Evolutionary conservation across 495 filamentous ascomycete species (phyloP).

Genomic region (Baudoinia panamericana): DNA sequence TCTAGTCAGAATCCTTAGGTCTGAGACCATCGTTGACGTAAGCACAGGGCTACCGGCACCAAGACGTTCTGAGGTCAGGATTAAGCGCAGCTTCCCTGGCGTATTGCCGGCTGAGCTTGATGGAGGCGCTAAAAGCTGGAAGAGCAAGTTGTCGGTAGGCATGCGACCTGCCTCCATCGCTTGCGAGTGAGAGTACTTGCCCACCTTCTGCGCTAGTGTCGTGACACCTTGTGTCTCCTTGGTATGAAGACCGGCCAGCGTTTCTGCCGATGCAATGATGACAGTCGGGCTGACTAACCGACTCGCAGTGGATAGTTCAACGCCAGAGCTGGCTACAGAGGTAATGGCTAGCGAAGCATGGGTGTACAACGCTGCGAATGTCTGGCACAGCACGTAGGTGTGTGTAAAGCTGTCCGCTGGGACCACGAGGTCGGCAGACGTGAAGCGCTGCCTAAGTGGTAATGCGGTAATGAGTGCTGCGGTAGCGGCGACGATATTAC

Average conservation of each 20-base stretch:
- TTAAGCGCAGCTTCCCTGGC: conserved; percentile 61
- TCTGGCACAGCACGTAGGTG: conserved; percentile 65
- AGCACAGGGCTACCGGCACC: conserved; percentile 41
- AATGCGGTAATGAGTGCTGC: conserved; percentile 62
- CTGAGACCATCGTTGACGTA: conserved; percentile 54
- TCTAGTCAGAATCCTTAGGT: conserved; percentile 66
- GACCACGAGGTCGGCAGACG: conserved; percentile 67
- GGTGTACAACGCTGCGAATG: conserved; percentile 68
- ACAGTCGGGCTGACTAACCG: conserved; percentile 67
- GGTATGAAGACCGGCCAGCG: conserved; percentile 52
- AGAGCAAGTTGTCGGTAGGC: conserved; percentile 42
- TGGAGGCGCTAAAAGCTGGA: conserved; percentile 50
- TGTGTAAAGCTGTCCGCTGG: conserved; percentile 70
- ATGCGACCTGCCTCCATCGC: conserved; percentile 61
- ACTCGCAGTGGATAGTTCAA: conserved; percentile 59
- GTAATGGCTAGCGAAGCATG: conserved; percentile 81
- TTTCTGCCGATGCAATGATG: conserved; percentile 63
- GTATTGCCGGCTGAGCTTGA: conserved; percentile 48
- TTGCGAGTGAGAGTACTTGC: conserved; percentile 56
- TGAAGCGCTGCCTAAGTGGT: conserved; percentile 59
- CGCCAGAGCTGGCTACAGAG: conserved; percentile 58
- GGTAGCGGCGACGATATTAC: conserved; percentile 69
- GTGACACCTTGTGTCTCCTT: conserved; percentile 36
- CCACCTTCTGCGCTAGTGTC: conserved; percentile 41
- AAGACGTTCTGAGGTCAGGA: conserved; percentile 51